A percentile compares a stretch with the other conserved stretches of the same genome.
Evolutionary conservation across 176 grass and related monocot genomes (phyloP).

Genomic region (Triticum aestivum): IWGSC_CS_RefSeq_v2.1 NC_057812.1:542778082-542778581

Average conservation of each 20-base stretch:
- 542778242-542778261: background rate
- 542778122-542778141: background rate
- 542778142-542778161: background rate
- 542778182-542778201: background rate
- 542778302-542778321: background rate
- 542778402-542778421: background rate
- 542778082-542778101: background rate
- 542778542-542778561: background rate
- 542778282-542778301: background rate
- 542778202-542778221: background rate
- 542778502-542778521: background rate
- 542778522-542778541: background rate
- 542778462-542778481: background rate
- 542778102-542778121: background rate
- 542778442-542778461: background rate
- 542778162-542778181: background rate
- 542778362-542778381: background rate
- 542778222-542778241: background rate
- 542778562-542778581: background rate
- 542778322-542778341: background rate
- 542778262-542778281: background rate
- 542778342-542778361: background rate
- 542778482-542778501: background rate
- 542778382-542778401: constrained; percentile 11
- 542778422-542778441: background rate